Percentiles rank a stretch among this genome's conserved stretches.
Conservation (phyloP, 163 green algal genomes). For the Chlorella variabilis region DNA sequence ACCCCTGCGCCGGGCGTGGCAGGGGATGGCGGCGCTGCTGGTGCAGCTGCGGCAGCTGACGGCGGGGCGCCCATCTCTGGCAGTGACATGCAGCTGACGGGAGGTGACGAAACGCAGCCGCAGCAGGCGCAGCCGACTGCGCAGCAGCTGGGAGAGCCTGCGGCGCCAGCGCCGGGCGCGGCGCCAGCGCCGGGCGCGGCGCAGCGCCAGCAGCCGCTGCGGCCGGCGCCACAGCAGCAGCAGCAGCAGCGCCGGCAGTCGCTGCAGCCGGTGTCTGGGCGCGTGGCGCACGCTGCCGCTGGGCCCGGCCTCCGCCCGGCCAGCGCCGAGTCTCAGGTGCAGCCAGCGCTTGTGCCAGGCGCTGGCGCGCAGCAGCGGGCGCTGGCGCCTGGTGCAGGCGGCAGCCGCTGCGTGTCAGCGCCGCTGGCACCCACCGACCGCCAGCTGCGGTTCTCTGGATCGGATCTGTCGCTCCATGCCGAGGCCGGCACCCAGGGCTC, state of each 20-base stretch:
- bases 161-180: background rate
- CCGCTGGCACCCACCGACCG: constrained; percentile 8
- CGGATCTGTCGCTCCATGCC: no score
- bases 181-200: background rate
- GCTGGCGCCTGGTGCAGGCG: background rate
- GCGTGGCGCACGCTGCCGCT: constrained; percentile 12
- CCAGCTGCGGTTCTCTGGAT: constrained; percentile 22
- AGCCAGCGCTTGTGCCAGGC: background rate
- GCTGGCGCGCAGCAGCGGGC: background rate
- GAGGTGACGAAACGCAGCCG: background rate
- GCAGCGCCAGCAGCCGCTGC: constrained; percentile 1
- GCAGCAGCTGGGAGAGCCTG: background rate
- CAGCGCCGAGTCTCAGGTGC: constrained; percentile 34
- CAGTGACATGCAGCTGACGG: constrained; percentile 42
- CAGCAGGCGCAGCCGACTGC: background rate
- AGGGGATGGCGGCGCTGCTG: background rate
- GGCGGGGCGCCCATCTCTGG: constrained; percentile 6
- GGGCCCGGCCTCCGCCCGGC: background rate
- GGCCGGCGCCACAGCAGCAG: constrained; percentile 10
- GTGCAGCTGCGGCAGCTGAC: background rate
- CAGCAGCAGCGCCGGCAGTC: constrained; percentile 18
- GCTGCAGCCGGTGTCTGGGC: constrained; percentile 13
- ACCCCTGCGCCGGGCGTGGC: background rate
- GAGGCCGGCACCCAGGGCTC: background rate
- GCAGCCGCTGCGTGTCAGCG: constrained; percentile 13